Percentiles rank a stretch among this genome's conserved stretches.
Evolutionary conservation across 371 early-diverging fungal species (phyloP).

Genomic region (Dichotomocladium elegans): DNA sequence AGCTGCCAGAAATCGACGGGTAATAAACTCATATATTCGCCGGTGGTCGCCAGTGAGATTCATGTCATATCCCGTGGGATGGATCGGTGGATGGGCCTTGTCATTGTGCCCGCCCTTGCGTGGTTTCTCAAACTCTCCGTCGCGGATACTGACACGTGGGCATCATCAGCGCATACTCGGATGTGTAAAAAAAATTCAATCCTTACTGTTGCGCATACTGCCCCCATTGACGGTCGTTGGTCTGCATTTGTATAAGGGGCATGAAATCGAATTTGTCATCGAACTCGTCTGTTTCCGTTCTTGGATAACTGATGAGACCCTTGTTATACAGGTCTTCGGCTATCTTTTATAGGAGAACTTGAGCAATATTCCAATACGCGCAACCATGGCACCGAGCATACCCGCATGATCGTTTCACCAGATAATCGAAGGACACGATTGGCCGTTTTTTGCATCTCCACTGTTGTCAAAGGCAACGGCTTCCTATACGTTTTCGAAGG

Average conservation of each 20-base stretch:
- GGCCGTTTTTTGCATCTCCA: conserved; percentile 92
- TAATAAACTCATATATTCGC: conserved; percentile 90
- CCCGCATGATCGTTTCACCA: conserved; percentile 83
- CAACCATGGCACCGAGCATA: conserved; percentile 18
- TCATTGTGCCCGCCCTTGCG: conserved; percentile 93
- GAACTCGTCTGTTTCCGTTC: conserved; percentile 99
- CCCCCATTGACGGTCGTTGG: conserved; percentile 60
- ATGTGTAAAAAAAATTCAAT: background rate
- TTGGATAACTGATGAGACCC: conserved; percentile 98
- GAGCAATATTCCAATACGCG: background rate
- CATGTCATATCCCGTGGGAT: conserved; percentile 81
- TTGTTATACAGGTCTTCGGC: conserved; percentile 85
- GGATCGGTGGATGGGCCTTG: conserved; percentile 99
- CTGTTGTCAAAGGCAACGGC: conserved; percentile 93
- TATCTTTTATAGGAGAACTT: conserved; percentile 41
- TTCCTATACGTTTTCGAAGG: conserved; percentile 40
- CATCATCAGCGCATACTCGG: background rate
- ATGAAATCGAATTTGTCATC: conserved; percentile 73
- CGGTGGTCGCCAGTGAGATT: conserved; percentile 70
- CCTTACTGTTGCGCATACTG: conserved; percentile 60
- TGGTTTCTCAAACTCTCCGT: conserved; percentile 80
- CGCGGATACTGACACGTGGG: conserved; percentile 45
- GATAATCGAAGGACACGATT: conserved; percentile 70
- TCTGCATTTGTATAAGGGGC: conserved; percentile 65
- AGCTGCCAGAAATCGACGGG: conserved; percentile 91